These are phyloP conservation scores for Xylariaceae sp. DNA, from an alignment of 2,329 filamentous ascomycete species.

Conservation along the genomic window DNA sequence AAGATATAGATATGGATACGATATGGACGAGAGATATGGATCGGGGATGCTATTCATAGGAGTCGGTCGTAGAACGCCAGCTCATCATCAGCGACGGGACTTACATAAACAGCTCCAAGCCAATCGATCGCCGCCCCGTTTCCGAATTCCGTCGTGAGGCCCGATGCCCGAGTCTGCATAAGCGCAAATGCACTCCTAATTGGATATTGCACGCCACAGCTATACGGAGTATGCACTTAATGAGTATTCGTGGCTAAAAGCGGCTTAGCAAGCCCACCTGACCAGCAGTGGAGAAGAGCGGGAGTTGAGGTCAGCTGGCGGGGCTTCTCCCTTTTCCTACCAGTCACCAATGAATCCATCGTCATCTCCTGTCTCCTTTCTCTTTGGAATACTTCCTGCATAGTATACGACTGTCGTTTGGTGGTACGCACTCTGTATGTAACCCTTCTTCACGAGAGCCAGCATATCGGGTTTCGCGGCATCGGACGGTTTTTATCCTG, in stretches of 20 bases:
- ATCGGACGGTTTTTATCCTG: slow-evolving; percentile 10
- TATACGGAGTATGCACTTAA: background rate
- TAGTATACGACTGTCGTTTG: no score
- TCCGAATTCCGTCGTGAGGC: background rate
- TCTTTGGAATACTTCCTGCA: no score
- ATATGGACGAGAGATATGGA: background rate
- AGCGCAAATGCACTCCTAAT: background rate
- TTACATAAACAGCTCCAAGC: background rate
- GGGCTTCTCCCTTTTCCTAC: background rate
- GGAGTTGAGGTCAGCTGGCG: background rate
- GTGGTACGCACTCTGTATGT: slow-evolving; percentile 3
- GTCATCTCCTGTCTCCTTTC: no score
- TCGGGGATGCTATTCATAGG: background rate
- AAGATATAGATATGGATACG: background rate
- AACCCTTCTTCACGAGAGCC: background rate
- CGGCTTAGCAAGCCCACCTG: background rate
- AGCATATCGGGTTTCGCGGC: slow-evolving; percentile 8
- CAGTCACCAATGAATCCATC: background rate
- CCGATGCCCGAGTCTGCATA: background rate
- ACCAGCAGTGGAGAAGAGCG: background rate
- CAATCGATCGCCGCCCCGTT: background rate
- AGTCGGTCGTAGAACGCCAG: background rate
- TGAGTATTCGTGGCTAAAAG: background rate
- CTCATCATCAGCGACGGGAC: background rate
- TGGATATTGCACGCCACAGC: background rate